phyloP scores from a whole-genome alignment of 345 rosid species.

The Combretum micranthum region DNA sequence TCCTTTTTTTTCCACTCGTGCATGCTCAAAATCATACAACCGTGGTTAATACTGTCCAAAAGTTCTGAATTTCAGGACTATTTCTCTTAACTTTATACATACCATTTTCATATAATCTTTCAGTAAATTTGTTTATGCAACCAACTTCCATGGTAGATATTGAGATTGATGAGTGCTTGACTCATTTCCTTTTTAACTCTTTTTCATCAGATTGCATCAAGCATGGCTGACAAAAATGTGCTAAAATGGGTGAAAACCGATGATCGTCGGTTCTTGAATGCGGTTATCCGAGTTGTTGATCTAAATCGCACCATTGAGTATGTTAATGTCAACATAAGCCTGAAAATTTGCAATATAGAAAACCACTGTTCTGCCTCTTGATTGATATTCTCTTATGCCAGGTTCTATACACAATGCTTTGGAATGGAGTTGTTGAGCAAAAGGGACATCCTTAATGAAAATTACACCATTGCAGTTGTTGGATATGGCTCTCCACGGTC shows the following conservation, averaged over 20 bases:
- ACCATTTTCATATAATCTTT: no score
- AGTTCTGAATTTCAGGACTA: no score
- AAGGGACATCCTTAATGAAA: conserved; percentile 31
- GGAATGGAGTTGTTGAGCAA: conserved; percentile 40
- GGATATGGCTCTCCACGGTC: conserved; percentile 42
- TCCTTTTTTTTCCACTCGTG: no score
- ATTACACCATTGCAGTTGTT: conserved; percentile 30
- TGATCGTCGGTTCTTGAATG: conserved; percentile 28
- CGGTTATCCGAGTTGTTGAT: conserved; percentile 34
- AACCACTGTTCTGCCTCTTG: background rate
- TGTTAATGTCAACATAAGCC: background rate
- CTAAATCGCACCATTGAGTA: conserved; percentile 40
- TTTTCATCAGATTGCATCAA: background rate
- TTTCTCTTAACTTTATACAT: no score
- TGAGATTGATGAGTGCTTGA: no score
- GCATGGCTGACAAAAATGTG: conserved; percentile 13
- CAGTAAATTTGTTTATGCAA: no score
- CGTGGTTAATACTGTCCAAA: no score
- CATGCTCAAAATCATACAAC: no score
- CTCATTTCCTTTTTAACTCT: no score
- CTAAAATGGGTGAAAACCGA: conserved; percentile 34
- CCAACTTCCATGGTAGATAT: no score
- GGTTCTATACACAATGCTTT: conserved; percentile 39
- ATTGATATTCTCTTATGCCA: background rate
- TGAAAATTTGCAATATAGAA: no score